These are phyloP conservation scores for Puccinia triticina DNA, from an alignment of 1,284 basidiomycete species.

Conservation along the genomic window DNA sequence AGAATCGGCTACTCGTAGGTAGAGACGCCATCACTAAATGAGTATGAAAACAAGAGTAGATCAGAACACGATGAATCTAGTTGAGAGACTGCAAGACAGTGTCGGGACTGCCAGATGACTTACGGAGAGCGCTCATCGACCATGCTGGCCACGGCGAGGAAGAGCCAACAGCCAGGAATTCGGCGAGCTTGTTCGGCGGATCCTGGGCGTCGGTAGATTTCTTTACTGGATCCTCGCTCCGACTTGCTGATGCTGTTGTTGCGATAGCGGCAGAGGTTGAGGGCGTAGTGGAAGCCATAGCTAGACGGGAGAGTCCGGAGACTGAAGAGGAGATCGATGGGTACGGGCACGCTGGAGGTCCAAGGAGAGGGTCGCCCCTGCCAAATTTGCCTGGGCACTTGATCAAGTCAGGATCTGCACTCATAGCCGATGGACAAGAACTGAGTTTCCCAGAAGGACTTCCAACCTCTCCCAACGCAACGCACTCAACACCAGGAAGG, in stretches of 20 bases:
- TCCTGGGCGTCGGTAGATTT: background rate
- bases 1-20: conserved; percentile 36
- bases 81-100: background rate
- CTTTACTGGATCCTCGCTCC: background rate
- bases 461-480: no score
- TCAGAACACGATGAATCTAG: background rate
- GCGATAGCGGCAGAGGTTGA: background rate
- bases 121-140: conserved; percentile 43
- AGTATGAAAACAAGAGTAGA: no score
- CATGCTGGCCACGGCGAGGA: conserved; percentile 51
- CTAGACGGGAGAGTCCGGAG: background rate
- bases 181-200: conserved; percentile 11
- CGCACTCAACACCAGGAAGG: no score
- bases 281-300: background rate
- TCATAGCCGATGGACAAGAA: no score
- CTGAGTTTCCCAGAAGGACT: no score
- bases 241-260: background rate
- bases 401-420: no score
- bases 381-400: no score
- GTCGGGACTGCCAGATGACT: background rate
- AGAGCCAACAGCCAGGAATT: conserved; percentile 27
- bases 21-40: conserved; percentile 32
- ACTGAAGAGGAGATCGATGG: background rate
- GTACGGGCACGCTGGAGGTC: no score
- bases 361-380: no score